Evolutionary conservation across 2,329 filamentous ascomycete genomes (phyloP).

Genomic region (Blastomyces emzantsi): DNA sequence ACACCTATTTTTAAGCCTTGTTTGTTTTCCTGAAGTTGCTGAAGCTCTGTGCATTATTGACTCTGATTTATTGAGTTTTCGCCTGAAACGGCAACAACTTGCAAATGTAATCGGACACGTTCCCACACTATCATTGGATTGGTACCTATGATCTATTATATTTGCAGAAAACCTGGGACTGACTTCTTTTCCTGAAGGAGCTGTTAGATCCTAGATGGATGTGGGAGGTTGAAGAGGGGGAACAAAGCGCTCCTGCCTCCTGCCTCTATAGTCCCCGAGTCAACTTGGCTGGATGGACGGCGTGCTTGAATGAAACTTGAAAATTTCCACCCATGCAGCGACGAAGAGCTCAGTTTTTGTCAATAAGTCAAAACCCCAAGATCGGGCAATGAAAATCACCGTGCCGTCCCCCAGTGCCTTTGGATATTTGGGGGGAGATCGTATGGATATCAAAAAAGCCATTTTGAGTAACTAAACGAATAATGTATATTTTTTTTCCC

Average conservation of each 20-base stretch:
- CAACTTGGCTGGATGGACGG: too few relatives aligned
- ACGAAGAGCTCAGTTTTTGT: too few relatives aligned
- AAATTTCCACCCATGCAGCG: too few relatives aligned
- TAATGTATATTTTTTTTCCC: too few relatives aligned
- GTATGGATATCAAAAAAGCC: too few relatives aligned
- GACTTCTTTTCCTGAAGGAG: not conserved
- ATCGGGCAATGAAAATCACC: too few relatives aligned
- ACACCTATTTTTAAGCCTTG: not conserved
- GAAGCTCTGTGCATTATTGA: not conserved
- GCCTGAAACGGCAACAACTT: not conserved
- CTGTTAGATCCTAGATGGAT: not conserved
- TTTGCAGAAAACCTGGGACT: constrained; percentile 1
- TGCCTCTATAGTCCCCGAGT: too few relatives aligned
- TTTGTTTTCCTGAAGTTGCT: not conserved
- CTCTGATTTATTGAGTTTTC: not conserved
- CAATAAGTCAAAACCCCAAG: too few relatives aligned
- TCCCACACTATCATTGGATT: not conserved
- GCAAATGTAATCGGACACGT: not conserved
- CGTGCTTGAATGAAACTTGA: too few relatives aligned
- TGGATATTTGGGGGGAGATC: too few relatives aligned
- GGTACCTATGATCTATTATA: not conserved
- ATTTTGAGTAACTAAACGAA: too few relatives aligned
- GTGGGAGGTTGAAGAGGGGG: not conserved
- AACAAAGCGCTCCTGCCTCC: not conserved
- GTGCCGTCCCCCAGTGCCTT: too few relatives aligned